These are phyloP conservation scores for Sphaerobolus stellatus DNA, from an alignment of 1,284 basidiomycete genomes.

Conservation along the genomic window DNA sequence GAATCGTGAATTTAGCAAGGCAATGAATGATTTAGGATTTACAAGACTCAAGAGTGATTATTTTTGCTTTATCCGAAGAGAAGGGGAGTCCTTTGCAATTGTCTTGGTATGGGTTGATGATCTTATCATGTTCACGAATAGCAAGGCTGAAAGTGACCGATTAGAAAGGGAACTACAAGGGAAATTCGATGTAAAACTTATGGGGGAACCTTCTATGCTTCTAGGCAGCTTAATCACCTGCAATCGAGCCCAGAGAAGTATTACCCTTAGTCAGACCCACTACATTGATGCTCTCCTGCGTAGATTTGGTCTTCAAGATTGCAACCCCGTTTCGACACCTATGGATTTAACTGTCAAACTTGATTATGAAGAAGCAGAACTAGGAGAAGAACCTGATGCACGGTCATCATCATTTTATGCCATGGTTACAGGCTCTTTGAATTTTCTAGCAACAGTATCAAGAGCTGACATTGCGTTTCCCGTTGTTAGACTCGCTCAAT, in stretches of 20 bases:
- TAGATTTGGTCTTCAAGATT: conserved; percentile 33
- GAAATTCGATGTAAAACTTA: conserved; percentile 33
- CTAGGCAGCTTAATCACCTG: conserved; percentile 26
- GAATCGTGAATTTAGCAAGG: conserved; percentile 36
- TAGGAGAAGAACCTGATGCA: neutral
- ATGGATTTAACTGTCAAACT: conserved; percentile 26
- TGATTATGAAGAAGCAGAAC: conserved; percentile 11
- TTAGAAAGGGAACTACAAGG: conserved; percentile 30
- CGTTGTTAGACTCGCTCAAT: conserved; percentile 21
- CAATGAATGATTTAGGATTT: conserved; percentile 28
- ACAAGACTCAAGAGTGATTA: conserved; percentile 19
- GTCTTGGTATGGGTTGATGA: conserved; percentile 37
- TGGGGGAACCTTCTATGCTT: conserved; percentile 12
- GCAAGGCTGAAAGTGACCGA: conserved; percentile 15
- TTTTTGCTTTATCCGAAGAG: conserved; percentile 29
- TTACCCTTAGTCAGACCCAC: conserved; percentile 36
- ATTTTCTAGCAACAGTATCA: conserved; percentile 16
- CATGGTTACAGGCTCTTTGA: conserved; percentile 26
- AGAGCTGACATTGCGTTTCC: conserved; percentile 29
- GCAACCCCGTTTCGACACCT: conserved; percentile 30
- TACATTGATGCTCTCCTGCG: conserved; percentile 39
- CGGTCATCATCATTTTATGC: conserved; percentile 20
- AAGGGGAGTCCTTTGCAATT: conserved; percentile 22
- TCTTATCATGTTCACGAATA: conserved; percentile 25
- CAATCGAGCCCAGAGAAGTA: conserved; percentile 22